These are phyloP conservation scores for Lomentospora prolificans DNA, from an alignment of 2,329 filamentous ascomycete species.

Conservation along the genomic window DNA sequence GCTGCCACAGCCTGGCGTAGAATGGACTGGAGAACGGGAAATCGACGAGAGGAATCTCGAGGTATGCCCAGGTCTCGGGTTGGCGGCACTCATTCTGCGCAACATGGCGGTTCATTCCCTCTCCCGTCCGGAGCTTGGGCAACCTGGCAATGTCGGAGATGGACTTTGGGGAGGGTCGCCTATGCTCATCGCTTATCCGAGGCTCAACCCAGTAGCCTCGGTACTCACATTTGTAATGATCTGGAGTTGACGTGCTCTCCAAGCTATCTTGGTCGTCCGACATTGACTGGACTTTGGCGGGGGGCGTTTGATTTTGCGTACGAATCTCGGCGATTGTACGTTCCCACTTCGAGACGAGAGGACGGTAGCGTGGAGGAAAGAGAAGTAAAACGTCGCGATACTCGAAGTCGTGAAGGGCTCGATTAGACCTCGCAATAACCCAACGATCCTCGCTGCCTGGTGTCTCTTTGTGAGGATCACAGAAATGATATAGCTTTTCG, in stretches of 20 bases:
- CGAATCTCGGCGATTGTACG: too few species aligned
- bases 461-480: conserved; percentile 9
- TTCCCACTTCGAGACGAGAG: not conserved
- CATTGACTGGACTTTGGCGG: too few species aligned
- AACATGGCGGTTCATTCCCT: not conserved
- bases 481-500: conserved; percentile 9
- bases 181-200: not conserved
- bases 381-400: not conserved
- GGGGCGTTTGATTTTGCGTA: too few species aligned
- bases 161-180: not conserved
- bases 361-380: not conserved
- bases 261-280: too few species aligned
- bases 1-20: not conserved
- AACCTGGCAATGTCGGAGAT: not conserved
- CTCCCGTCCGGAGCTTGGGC: not conserved
- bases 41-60: not conserved
- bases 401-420: conserved; percentile 7
- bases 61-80: not conserved
- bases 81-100: not conserved
- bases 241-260: too few species aligned
- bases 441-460: conserved; percentile 8
- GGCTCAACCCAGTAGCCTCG: not conserved
- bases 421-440: conserved; percentile 10
- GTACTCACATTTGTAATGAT: not conserved
- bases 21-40: not conserved